These are phyloP conservation scores for Lathyrus sativus DNA, from an alignment of 306 rosid species.

Conservation along the genomic window DNA sequence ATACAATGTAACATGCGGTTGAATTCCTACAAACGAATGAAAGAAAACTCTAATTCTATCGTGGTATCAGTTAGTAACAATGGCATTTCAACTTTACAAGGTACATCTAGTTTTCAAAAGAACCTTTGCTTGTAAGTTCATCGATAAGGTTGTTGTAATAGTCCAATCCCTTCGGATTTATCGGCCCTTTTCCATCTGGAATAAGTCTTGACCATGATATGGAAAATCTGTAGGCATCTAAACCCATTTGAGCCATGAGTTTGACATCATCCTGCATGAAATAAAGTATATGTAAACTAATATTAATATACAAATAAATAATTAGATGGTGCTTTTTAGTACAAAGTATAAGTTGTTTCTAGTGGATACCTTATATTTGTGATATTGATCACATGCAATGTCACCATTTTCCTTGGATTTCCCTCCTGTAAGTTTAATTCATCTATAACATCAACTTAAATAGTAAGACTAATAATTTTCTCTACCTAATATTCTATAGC, in stretches of 20 bases:
- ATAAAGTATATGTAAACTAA: not conserved
- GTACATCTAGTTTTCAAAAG: not conserved
- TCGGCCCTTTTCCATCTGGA: constrained; percentile 64
- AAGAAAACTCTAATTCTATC: too few species aligned
- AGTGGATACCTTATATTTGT: constrained; percentile 41
- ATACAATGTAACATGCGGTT: constrained; percentile 68
- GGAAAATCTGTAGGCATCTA: constrained; percentile 26
- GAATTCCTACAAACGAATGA: constrained; percentile 53
- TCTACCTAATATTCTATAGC: too few species aligned
- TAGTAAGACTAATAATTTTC: too few species aligned
- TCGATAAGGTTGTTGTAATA: constrained; percentile 71
- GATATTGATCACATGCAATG: constrained; percentile 41
- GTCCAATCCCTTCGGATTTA: constrained; percentile 68
- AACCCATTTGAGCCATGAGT: constrained; percentile 30
- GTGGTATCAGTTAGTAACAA: too few species aligned
- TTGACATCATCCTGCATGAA: constrained; percentile 28
- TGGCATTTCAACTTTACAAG: too few species aligned
- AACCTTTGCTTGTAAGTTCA: constrained; percentile 56
- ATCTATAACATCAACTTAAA: too few species aligned
- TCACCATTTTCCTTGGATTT: constrained; percentile 22
- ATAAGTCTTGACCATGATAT: constrained; percentile 34
- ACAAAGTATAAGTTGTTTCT: too few species aligned
- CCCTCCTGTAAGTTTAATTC: not conserved
- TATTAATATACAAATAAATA: too few species aligned
- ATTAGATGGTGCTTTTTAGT: too few species aligned